A percentile compares a stretch with the other conserved stretches of the same genome.
Conservation (phyloP, 2,329 filamentous ascomycete species). For the Madurella fahalii region DNA sequence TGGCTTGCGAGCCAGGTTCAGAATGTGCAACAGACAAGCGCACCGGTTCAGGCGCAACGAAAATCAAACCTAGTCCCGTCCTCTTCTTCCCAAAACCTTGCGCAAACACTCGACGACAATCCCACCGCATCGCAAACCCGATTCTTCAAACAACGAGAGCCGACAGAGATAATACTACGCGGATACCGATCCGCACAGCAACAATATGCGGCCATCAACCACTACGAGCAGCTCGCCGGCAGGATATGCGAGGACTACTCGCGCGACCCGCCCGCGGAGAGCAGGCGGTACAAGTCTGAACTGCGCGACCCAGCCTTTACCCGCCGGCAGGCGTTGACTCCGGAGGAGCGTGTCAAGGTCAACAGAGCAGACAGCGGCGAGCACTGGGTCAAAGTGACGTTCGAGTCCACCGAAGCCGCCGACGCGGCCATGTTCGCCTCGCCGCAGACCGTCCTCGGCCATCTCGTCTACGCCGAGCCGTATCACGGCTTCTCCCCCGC, state of each 20-base stretch:
- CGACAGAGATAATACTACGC: constrained; percentile 76
- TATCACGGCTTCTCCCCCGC: constrained; percentile 62
- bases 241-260: constrained; percentile 91
- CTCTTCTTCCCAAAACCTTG: constrained; percentile 31
- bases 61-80: constrained; percentile 19
- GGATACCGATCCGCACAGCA: constrained; percentile 65
- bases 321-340: constrained; percentile 59
- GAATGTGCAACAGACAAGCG: constrained; percentile 22
- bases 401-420: constrained; percentile 68
- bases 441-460: constrained; percentile 66
- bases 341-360: constrained; percentile 72
- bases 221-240: constrained; percentile 83
- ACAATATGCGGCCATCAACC: constrained; percentile 83
- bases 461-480: constrained; percentile 66
- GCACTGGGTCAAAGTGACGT: constrained; percentile 89
- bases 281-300: constrained; percentile 68
- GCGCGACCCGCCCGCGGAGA: constrained; percentile 70
- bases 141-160: constrained; percentile 37
- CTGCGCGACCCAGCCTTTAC: constrained; percentile 69
- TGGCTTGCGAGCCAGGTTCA: constrained; percentile 51
- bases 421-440: constrained; percentile 66
- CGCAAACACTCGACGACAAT: constrained; percentile 35
- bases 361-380: constrained; percentile 77
- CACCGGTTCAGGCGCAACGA: constrained; percentile 26
- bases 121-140: constrained; percentile 27